These are phyloP conservation scores for Coemansia umbellata DNA, from an alignment of 192 early-diverging fungal genomes.

Conservation along the genomic window DNA sequence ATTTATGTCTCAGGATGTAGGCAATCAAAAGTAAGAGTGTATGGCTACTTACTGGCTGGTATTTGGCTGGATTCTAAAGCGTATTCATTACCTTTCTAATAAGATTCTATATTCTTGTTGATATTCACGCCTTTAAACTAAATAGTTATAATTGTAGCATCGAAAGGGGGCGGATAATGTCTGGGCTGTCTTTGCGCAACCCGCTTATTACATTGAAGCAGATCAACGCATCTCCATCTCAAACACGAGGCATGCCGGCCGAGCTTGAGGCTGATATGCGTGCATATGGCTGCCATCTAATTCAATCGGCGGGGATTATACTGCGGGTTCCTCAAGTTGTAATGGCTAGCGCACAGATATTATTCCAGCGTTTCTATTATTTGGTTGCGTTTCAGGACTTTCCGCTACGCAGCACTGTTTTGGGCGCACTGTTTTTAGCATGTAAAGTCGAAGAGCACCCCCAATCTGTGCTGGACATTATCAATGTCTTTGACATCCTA, in stretches of 20 bases:
- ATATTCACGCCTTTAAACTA: too few relatives aligned
- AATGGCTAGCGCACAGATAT: constrained; percentile 92
- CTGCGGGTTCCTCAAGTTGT: constrained; percentile 81
- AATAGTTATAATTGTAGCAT: too few relatives aligned
- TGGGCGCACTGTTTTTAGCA: constrained; percentile 72
- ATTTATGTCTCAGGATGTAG: too few relatives aligned
- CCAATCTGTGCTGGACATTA: constrained; percentile 71
- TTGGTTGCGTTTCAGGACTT: constrained; percentile 70
- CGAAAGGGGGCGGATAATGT: constrained; percentile 3
- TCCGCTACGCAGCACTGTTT: constrained; percentile 62
- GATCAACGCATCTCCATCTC: constrained; percentile 63
- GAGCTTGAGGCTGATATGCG: constrained; percentile 73
- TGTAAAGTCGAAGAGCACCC: constrained; percentile 81
- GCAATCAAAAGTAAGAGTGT: too few relatives aligned
- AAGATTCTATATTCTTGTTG: background rate
- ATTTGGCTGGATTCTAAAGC: too few relatives aligned
- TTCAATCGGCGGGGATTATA: constrained; percentile 78
- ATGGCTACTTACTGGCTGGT: too few relatives aligned
- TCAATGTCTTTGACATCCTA: constrained; percentile 75
- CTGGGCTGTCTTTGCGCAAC: constrained; percentile 71
- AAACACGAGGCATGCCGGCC: constrained; percentile 54
- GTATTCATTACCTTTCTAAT: too few relatives aligned
- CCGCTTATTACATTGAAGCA: constrained; percentile 72
- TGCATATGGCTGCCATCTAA: constrained; percentile 74
- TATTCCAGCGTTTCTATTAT: constrained; percentile 92